Base-by-base conservation (phyloP, 2,329 filamentous ascomycete species). In the Aspergillus eucalypticola region DNA sequence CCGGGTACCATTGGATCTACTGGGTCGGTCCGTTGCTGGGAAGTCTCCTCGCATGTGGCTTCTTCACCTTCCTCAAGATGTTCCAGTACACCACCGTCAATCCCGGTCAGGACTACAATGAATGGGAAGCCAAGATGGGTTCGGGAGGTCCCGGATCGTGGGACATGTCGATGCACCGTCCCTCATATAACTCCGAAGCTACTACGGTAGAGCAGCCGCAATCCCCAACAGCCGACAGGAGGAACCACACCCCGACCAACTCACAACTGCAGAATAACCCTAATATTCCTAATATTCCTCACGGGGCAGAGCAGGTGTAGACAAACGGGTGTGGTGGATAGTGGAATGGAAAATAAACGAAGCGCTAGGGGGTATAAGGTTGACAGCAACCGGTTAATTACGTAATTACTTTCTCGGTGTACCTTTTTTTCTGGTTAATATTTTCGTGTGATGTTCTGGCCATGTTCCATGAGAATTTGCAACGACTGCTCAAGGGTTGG, bases 61-160 rank as follows among this genome's bases (percentile, higher is more conserved):
- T 84, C 66, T 85, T 81, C 63, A 71, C 67, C 56, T 73, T 83
- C 60, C 76, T 85, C 62, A 79, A 79, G 67, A 71, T 75, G 21
- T 71, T 78, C 58, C 74, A 73, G 57, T 81, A 79, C 61, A 68
- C 80, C 61, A 77, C 73, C 2, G 78, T 76, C 51, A 81, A 81
- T 42, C 79, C 79, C 2, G 78, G 78, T 2, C 78, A 90, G 68
- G 88, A 92, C 72, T 87, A 84, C 15, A 69, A 74, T 32, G 71
- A 73, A 62, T 73, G 69, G 71, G 72, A 74, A 48, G 64, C 48
- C 11, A 70, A 64, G 50, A 60, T 56, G 11, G 63, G 67, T 0
- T 35, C 32, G 32, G 32, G 32, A 5, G 32, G 32, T 15, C 63
- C 64, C 3, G 65, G 62, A 5, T 69, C 68, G 0, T 58, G 67